A percentile compares a stretch with the other conserved stretches of the same genome.
Conservation (phyloP, 2,329 filamentous ascomycete species). For the Penicillium capsulatum region DNA sequence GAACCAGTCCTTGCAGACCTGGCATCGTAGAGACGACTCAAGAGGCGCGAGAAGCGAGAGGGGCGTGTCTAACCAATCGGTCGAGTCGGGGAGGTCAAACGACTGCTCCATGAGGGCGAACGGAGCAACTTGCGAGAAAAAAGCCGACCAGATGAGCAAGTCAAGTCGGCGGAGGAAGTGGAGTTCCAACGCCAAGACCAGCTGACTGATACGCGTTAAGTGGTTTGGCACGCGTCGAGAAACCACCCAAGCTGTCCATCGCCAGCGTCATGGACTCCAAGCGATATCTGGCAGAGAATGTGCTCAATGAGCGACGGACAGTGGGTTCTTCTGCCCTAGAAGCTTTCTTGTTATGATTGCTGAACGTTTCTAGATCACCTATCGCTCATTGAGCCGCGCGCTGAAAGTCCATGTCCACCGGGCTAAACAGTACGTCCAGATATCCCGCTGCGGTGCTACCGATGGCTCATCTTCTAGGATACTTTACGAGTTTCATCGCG, state of each 20-base stretch:
- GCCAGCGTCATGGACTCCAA: constrained; percentile 54
- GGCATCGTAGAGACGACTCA: constrained; percentile 83
- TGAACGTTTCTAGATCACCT: constrained; percentile 63
- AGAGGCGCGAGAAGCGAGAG: constrained; percentile 49
- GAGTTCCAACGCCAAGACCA: constrained; percentile 32
- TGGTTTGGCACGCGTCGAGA: constrained; percentile 35
- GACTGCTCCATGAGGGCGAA: constrained; percentile 30
- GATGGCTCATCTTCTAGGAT: constrained; percentile 54
- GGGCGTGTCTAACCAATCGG: constrained; percentile 48
- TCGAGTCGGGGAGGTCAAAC: constrained; percentile 43
- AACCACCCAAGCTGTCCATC: constrained; percentile 11
- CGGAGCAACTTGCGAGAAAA: background rate
- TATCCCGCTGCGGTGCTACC: background rate
- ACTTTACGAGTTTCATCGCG: constrained; percentile 77
- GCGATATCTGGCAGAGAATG: constrained; percentile 68
- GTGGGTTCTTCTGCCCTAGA: constrained; percentile 46
- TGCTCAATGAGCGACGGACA: constrained; percentile 70
- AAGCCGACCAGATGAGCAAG: no score
- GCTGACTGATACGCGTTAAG: constrained; percentile 44
- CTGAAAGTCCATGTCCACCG: constrained; percentile 78
- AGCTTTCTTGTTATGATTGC: constrained; percentile 1
- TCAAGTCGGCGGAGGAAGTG: constrained; percentile 12
- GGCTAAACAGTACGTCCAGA: constrained; percentile 72
- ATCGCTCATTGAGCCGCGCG: constrained; percentile 76
- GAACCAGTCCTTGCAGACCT: constrained; percentile 98